phyloP scores from a whole-genome alignment of 2,329 filamentous ascomycete species.

The Thielaviopsis euricoi region DNA sequence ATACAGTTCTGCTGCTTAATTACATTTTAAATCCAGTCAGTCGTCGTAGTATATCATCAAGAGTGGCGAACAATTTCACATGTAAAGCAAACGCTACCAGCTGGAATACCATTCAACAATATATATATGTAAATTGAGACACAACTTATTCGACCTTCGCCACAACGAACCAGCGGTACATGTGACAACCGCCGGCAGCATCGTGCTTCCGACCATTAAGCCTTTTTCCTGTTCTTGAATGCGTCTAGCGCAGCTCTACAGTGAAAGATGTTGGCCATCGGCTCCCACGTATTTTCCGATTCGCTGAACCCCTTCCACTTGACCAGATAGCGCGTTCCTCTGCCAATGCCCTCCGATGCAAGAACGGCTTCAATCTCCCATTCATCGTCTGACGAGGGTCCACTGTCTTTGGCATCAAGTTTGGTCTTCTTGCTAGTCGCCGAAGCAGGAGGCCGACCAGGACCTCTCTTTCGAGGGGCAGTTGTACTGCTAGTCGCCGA shows the following conservation, averaged over 20 bases:
- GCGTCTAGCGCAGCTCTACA: conserved; percentile 22
- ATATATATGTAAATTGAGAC: too few species aligned
- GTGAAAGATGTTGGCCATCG: conserved; percentile 26
- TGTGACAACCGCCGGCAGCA: too few species aligned
- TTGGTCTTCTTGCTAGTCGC: neutral
- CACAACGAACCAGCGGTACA: too few species aligned
- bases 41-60: too few species aligned
- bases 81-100: too few species aligned
- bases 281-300: conserved; percentile 37
- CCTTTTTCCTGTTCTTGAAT: conserved; percentile 18
- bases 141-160: neutral
- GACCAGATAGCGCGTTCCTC: conserved; percentile 28
- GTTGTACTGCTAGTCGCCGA: too few species aligned
- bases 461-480: neutral
- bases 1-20: too few species aligned
- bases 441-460: neutral
- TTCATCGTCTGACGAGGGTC: conserved; percentile 15
- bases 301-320: conserved; percentile 35
- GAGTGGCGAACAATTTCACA: too few species aligned
- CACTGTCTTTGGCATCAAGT: neutral
- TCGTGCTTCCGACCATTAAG: too few species aligned
- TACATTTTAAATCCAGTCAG: too few species aligned
- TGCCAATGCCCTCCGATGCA: conserved; percentile 22
- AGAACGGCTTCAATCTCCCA: conserved; percentile 34
- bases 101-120: too few species aligned